Evolutionary conservation across 495 filamentous ascomycete genomes (phyloP).

Genomic region (Neurospora intermedia): DNA sequence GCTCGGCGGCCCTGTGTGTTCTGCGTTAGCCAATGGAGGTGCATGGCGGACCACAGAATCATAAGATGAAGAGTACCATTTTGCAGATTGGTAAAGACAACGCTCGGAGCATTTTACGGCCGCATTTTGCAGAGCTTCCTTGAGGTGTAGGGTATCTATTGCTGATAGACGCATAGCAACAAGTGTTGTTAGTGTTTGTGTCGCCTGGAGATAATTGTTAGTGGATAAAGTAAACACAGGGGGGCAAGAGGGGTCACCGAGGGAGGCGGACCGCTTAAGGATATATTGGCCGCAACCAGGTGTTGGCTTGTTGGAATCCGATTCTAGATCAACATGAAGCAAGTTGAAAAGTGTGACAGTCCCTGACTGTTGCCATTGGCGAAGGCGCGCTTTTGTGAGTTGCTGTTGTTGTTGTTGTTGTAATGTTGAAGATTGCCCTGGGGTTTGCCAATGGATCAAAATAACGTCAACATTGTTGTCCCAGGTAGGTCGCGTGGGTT

Average conservation of each 20-base stretch:
- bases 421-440: not conserved
- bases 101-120: conserved; percentile 85
- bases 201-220: not conserved
- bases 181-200: not conserved
- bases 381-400: not conserved
- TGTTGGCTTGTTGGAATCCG: not conserved
- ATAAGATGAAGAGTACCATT: conserved; percentile 55
- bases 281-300: not conserved
- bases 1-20: conserved; percentile 74
- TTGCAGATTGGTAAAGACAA: conserved; percentile 91
- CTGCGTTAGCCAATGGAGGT: not conserved
- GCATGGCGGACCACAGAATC: not conserved
- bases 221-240: not conserved
- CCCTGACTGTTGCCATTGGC: not conserved
- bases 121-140: conserved; percentile 65
- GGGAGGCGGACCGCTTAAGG: not conserved
- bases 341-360: not conserved
- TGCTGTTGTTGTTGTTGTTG: not conserved
- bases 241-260: not conserved
- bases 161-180: conserved; percentile 29
- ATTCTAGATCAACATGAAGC: not conserved
- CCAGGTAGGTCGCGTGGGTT: not conserved
- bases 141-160: conserved; percentile 36
- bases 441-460: not conserved
- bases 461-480: not conserved